Evolutionary conservation across 108 stramenopile genomes (phyloP).

Genomic region (Cyclotella baltica): DNA sequence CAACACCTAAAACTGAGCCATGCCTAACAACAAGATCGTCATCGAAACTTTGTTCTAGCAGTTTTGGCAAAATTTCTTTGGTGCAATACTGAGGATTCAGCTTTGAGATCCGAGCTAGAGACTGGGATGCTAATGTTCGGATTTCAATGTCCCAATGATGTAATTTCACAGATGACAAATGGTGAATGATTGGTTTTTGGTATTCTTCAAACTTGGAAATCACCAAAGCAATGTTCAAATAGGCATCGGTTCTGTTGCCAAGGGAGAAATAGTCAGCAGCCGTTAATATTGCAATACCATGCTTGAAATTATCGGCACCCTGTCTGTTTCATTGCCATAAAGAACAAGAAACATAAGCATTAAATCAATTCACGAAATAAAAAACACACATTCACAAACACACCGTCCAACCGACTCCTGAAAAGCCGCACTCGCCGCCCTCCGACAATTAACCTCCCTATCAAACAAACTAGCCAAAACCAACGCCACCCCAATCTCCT

Average conservation of each 20-base stretch:
- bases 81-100: slow-evolving; percentile 66
- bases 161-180: slow-evolving; percentile 78
- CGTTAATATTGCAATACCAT: slow-evolving; percentile 96
- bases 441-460: slow-evolving; percentile 96
- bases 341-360: not conserved
- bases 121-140: slow-evolving; percentile 75
- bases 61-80: slow-evolving; percentile 70
- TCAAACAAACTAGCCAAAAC: slow-evolving; percentile 95
- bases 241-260: slow-evolving; percentile 92
- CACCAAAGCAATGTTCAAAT: slow-evolving; percentile 63
- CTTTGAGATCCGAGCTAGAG: slow-evolving; percentile 70
- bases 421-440: slow-evolving; percentile 99
- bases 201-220: slow-evolving; percentile 91
- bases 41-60: slow-evolving; percentile 66
- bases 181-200: slow-evolving; percentile 77
- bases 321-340: slow-evolving; percentile 24
- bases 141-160: slow-evolving; percentile 94
- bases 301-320: slow-evolving; percentile 84
- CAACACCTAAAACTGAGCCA: slow-evolving; percentile 87
- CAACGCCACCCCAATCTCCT: slow-evolving; percentile 73
- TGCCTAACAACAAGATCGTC: slow-evolving; percentile 82
- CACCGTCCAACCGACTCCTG: slow-evolving; percentile 85
- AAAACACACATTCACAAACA: not conserved
- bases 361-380: not conserved
- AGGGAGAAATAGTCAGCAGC: slow-evolving; percentile 96